A percentile compares a stretch with the other conserved stretches of the same genome.
phyloP scores from a whole-genome alignment of 129 eudicot genomes.

The Silybum marianum region DNA sequence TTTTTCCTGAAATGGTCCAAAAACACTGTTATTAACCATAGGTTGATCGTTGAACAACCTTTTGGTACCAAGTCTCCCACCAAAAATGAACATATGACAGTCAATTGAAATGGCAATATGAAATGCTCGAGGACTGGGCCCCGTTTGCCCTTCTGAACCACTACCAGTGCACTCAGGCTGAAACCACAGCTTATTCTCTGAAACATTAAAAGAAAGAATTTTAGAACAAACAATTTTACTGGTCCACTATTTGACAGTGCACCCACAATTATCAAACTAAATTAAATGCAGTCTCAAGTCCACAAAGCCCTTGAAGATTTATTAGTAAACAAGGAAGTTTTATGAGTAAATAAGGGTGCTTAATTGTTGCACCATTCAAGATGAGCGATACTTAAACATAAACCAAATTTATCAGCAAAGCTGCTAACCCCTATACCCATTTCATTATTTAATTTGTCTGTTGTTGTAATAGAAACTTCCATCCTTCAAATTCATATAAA shows the following conservation, averaged over 20 bases:
- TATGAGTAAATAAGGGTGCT: not conserved
- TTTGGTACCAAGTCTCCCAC: constrained; percentile 85
- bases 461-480: not conserved
- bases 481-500: not conserved
- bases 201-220: constrained; percentile 1
- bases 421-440: constrained; percentile 1
- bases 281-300: not conserved
- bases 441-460: not conserved
- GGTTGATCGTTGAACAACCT: constrained; percentile 48
- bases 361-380: not conserved
- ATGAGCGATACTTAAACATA: not conserved
- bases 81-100: constrained; percentile 94
- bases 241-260: not conserved
- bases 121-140: constrained; percentile 93
- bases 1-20: not conserved
- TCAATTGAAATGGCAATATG: constrained; percentile 91
- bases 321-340: not conserved
- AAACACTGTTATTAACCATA: not conserved
- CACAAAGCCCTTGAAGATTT: not conserved
- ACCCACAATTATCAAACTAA: not conserved
- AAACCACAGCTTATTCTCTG: constrained; percentile 90
- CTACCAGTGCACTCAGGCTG: constrained; percentile 91
- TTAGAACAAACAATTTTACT: constrained; percentile 11
- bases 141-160: constrained; percentile 80
- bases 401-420: not conserved